Conservation (phyloP, 768 basidiomycete genomes). For the Lactifluus hygrophoroides region DNA sequence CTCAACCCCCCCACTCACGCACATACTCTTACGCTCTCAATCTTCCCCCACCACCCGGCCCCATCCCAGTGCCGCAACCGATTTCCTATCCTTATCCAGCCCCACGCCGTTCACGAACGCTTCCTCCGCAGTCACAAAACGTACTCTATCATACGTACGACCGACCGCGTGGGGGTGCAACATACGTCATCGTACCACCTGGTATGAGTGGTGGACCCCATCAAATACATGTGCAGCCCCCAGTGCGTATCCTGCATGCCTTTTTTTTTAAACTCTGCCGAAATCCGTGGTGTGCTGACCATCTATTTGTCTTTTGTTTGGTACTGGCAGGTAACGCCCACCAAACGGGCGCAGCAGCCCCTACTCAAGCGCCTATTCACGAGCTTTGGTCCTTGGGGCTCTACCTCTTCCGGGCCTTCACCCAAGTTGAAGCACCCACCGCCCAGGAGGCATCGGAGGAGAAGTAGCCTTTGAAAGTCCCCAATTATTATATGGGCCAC, state of each 20-base stretch:
- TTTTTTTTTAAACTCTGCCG: not conserved
- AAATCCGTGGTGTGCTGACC: not conserved
- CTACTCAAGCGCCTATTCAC: conserved; percentile 19
- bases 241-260: conserved; percentile 2
- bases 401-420: conserved; percentile 3
- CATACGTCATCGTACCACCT: conserved; percentile 16
- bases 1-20: conserved; percentile 15
- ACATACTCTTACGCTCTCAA: conserved; percentile 15
- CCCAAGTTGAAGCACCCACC: conserved; percentile 10
- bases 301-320: not conserved
- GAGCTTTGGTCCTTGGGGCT: conserved; percentile 13
- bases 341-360: conserved; percentile 9
- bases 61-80: conserved; percentile 9
- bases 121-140: conserved; percentile 6
- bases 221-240: conserved; percentile 9
- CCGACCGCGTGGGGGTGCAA: conserved; percentile 3
- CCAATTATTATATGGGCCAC: not conserved
- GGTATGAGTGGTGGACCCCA: not conserved
- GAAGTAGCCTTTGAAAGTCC: conserved; percentile 5
- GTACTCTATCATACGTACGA: conserved; percentile 12
- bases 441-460: conserved; percentile 6
- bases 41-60: not conserved
- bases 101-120: conserved; percentile 14
- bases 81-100: not conserved
- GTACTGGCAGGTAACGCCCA: conserved; percentile 1